phyloP scores from a whole-genome alignment of 176 grass and related monocot genomes.

The Aegilops bicornis region DNA sequence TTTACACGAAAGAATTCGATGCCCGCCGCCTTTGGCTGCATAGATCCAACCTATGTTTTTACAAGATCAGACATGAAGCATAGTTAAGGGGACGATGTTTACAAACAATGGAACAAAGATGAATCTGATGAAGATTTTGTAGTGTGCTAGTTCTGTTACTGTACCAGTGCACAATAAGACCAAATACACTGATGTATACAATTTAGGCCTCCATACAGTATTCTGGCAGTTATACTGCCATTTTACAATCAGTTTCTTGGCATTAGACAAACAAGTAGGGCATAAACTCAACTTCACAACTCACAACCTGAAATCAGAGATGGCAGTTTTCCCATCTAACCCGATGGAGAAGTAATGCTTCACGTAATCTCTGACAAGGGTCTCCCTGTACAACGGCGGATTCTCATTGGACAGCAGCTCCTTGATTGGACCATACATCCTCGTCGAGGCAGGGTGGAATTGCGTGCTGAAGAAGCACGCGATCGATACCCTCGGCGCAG shows the following conservation, averaged over 20 bases:
- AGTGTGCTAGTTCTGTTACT: neutral
- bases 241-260: neutral
- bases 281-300: neutral
- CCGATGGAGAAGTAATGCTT: constrained; percentile 27
- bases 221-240: neutral
- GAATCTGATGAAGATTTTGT: neutral
- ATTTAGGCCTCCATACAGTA: neutral
- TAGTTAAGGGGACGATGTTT: neutral
- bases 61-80: neutral
- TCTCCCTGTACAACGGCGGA: constrained; percentile 48
- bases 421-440: constrained; percentile 64
- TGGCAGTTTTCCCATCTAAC: constrained; percentile 37
- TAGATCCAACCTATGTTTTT: neutral
- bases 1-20: neutral
- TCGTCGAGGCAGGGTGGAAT: constrained; percentile 35
- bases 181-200: neutral
- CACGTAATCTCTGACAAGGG: constrained; percentile 40
- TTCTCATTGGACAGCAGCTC: constrained; percentile 49
- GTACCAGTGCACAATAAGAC: neutral
- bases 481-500: constrained; percentile 40
- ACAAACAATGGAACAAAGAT: neutral
- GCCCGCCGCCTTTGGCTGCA: neutral
- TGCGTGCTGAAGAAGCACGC: constrained; percentile 56
- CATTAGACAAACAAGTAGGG: neutral
- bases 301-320: constrained; percentile 49